A percentile compares a stretch with the other conserved stretches of the same genome.
Conservation (phyloP, 2,329 filamentous ascomycete species). For the Dactylella cylindrospora region DNA sequence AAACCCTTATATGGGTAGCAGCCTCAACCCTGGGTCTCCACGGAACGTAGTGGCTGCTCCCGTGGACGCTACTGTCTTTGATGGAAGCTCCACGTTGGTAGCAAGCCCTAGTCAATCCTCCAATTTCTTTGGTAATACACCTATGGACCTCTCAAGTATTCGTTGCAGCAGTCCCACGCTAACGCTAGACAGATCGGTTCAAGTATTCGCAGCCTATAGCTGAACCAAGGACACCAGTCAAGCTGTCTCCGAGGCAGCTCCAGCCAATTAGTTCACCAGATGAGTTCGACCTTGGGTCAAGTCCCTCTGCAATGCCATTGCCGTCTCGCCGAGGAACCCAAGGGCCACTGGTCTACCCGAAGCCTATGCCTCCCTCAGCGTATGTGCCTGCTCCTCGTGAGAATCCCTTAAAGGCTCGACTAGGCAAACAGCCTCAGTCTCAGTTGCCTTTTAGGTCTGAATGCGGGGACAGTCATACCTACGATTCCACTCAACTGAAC, state of each 20-base stretch:
- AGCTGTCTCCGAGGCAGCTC: not conserved
- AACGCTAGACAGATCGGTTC: slow-evolving; percentile 18
- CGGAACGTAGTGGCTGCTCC: slow-evolving; percentile 1
- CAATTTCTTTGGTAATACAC: slow-evolving; percentile 32
- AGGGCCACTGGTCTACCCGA: not conserved
- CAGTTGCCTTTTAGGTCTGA: too few species aligned
- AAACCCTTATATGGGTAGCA: too few species aligned
- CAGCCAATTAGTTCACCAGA: slow-evolving; percentile 27
- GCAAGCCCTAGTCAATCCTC: not conserved
- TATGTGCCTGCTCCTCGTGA: slow-evolving; percentile 5
- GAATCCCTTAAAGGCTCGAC: slow-evolving; percentile 26
- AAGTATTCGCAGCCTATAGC: slow-evolving; percentile 12
- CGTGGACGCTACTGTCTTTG: slow-evolving; percentile 5
- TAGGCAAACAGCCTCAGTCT: slow-evolving; percentile 3
- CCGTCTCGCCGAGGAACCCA: slow-evolving; percentile 8
- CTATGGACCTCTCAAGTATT: not conserved
- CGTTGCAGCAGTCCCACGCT: not conserved
- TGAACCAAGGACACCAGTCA: slow-evolving; percentile 23
- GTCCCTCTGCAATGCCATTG: slow-evolving; percentile 17
- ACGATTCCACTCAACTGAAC: not conserved
- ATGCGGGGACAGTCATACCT: too few species aligned
- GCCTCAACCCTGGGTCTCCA: slow-evolving; percentile 15
- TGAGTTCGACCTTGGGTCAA: slow-evolving; percentile 17
- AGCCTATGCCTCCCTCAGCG: not conserved
- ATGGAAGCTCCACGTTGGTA: not conserved